phyloP scores from a whole-genome alignment of 2,329 filamentous ascomycete species.

The Celoporthe dispersa region DNA sequence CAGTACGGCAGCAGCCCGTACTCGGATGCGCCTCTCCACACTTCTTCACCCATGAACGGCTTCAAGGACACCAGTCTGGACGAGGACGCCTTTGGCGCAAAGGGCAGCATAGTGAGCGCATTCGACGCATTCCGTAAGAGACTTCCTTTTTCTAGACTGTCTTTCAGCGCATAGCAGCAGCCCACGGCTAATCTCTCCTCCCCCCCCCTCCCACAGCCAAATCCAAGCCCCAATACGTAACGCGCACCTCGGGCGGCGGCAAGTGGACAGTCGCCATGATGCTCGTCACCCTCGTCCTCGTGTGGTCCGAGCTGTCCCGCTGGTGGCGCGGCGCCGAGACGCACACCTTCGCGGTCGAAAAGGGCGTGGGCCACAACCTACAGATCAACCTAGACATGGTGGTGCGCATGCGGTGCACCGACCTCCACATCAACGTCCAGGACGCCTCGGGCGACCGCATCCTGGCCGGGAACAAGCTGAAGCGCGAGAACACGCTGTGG shows the following conservation, averaged over 20 bases:
- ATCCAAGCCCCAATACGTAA: conserved; percentile 91
- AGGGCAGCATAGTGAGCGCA: conserved; percentile 73
- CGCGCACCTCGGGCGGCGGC: conserved; percentile 81
- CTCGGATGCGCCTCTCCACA: conserved; percentile 17
- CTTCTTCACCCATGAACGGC: conserved; percentile 68
- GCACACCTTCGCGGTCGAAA: conserved; percentile 93
- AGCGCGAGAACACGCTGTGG: conserved; percentile 81
- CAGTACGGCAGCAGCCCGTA: conserved; percentile 28
- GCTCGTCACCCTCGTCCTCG: conserved; percentile 73
- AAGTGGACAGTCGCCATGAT: conserved; percentile 91
- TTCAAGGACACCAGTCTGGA: conserved; percentile 72
- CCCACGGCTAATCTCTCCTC: conserved; percentile 31
- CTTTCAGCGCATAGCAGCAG: not conserved
- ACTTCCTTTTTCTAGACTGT: not conserved
- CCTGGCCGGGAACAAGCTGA: conserved; percentile 74
- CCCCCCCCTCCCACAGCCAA: conserved; percentile 67
- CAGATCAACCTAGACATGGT: conserved; percentile 98
- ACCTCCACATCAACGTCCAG: conserved; percentile 96
- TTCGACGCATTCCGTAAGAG: conserved; percentile 97
- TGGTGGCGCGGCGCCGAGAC: conserved; percentile 87
- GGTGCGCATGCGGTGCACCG: conserved; percentile 81
- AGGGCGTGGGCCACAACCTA: conserved; percentile 82
- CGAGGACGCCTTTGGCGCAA: conserved; percentile 80
- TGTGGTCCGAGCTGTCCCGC: conserved; percentile 75
- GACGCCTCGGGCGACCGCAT: conserved; percentile 93